Evolutionary conservation across 495 filamentous ascomycete species (phyloP), one percentile per base, ranked within the genome.

Genomic region (Podospora didyma): DNA sequence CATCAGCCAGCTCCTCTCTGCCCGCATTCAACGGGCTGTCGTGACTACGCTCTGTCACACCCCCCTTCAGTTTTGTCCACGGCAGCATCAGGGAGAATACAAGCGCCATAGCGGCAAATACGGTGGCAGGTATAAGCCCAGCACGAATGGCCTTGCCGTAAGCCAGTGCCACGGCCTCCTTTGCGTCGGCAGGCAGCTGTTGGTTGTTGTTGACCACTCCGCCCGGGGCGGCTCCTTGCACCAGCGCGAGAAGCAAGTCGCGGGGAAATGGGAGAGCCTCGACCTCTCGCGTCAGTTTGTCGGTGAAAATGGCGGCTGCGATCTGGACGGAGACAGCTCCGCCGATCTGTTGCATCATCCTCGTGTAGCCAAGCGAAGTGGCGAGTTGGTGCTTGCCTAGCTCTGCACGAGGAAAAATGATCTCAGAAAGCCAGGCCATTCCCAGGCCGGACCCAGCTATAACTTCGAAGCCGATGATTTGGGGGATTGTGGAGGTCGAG

Each of bases 401-500:
- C 16, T 22, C 46, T 0, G 46, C 22, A 4, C 46, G 22, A 7
- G 46, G 46, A 24, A 16, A 49, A 24, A 49, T 49, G 14, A 49
- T 49, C 46, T 49, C 46, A 3, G 46, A 23, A 3, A 49, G 46
- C 46, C 46, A 49, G 46, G 46, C 46, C 23, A 49, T 49, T 23
- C 46, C 46, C 23, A 49, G 24, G 4, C 46, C 46, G 14, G n/a
- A 4, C 3, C 46, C 46, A 23, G 46, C 46, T 17, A 49, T 28
- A 12, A 49, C 46, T 23, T 49, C 46, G 17, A 26, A 49, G 14
- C 46, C 46, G 3, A 49, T 24, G 17, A 49, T 49, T 16, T 28
- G 46, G 0, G 46, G 46, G 46, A 49, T 49, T 7, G 46, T 49
- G 11, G 22, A 34, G 23, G 22, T 28, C 19, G 46, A 49, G 3